Base-by-base conservation (phyloP, 2,329 filamentous ascomycete species). In the Fusarium nelsonii region DNA sequence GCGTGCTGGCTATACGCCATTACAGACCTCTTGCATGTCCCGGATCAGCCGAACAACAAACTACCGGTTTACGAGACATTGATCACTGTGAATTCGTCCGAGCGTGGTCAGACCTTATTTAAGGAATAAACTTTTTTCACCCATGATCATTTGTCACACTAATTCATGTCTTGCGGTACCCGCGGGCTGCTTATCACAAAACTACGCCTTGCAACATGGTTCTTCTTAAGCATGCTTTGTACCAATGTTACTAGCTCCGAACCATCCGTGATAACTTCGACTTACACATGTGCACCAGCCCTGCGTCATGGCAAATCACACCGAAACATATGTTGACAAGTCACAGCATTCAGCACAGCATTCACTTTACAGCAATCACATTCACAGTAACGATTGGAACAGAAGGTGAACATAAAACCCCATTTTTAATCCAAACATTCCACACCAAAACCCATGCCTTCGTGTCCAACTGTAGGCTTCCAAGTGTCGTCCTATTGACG, bases 391-490 rank as follows among this genome's bases (percentile, higher is more conserved):
- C 4, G 23, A 23, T 23, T 23, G 23, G 30, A 34, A 20, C 40
- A 37, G 10, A 49, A 37, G 40, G 11, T 65, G 64, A 70, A 70
- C 68, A 66, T 69, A 39, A 69, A 68, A 59, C 50, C 60, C 48
- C 43, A 59, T 70, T 70, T 71, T 53, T 67, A 59, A 68, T 58
- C 33, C 68, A 65, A 28, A 46, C 60, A 59, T 57, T 49, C 69
- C 45, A 55, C 58, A 56, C 43, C 58, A 58, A 65, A 54, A 39
- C 37, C 63, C 66, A 70, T 72, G 55, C 65, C 69, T 57, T 72
- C 69, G 63, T 71, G 43, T 70, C 69, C 62, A 64, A 71, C 68
- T 71, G 60, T 58, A 66, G 60, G 63, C 69, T 66, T 63, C 54
- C 40, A 52, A 60, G 33, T 51, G 57, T 55, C 65, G 50, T 66